phyloP scores from a whole-genome alignment of 257 asterid species.

The Thymus mandschuricus region DNA sequence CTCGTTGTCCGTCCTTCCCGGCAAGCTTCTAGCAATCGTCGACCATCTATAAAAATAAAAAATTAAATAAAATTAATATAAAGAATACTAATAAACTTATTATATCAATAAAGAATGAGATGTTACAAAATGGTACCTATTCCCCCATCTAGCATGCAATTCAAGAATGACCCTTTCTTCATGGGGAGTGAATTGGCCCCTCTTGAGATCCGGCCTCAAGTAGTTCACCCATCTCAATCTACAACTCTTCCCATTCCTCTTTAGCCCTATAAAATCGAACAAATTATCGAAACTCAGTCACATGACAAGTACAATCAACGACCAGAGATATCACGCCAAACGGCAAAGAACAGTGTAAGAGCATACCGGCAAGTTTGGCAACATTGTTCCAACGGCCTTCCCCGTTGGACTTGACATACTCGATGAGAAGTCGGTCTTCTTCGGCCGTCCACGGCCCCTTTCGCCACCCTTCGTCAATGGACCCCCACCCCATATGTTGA shows the following conservation, averaged over 20 bases:
- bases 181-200: conserved; percentile 82
- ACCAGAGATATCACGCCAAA: not conserved
- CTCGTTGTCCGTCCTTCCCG: conserved; percentile 84
- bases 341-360: not conserved
- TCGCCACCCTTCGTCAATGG: conserved; percentile 71
- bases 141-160: conserved; percentile 89
- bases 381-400: conserved; percentile 98
- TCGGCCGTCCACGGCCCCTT: conserved; percentile 96
- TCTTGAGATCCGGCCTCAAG: conserved; percentile 94
- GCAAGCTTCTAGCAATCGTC: conserved; percentile 80
- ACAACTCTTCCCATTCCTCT: conserved; percentile 92
- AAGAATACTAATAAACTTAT: too few species aligned
- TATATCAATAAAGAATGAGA: not conserved
- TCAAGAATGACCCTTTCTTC: conserved; percentile 77
- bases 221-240: conserved; percentile 96
- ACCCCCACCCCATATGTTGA: conserved; percentile 58
- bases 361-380: conserved; percentile 66
- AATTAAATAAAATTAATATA: not conserved
- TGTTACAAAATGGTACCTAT: conserved; percentile 54
- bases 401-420: conserved; percentile 84
- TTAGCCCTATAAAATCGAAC: conserved; percentile 52
- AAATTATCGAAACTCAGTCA: not conserved
- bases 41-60: conserved; percentile 63
- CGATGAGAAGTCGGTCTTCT: conserved; percentile 73
- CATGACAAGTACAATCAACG: not conserved